Percentiles rank a stretch among this genome's conserved stretches.
Conservation (phyloP, 495 filamentous ascomycete genomes). For the Xylaria bambusicola region DNA sequence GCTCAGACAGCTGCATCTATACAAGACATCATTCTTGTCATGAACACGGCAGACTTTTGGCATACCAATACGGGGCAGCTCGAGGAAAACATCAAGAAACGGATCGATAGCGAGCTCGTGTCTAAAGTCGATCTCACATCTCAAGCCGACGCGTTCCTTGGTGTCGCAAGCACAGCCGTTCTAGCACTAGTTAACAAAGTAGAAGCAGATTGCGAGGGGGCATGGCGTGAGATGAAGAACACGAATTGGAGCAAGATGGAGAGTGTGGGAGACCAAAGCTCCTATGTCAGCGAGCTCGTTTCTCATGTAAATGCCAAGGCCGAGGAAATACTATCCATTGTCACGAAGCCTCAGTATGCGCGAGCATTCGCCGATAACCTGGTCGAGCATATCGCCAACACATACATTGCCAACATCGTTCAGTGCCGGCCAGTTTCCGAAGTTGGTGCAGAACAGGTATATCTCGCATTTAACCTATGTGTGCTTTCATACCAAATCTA, state of each 20-base stretch:
- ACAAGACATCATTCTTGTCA: slow-evolving; percentile 78
- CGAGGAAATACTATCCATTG: slow-evolving; percentile 69
- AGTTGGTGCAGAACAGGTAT: slow-evolving; percentile 90
- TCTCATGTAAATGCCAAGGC: slow-evolving; percentile 67
- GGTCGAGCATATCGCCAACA: slow-evolving; percentile 77
- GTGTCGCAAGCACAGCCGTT: slow-evolving; percentile 86
- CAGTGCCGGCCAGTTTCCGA: slow-evolving; percentile 88
- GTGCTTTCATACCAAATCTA: not conserved
- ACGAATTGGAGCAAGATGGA: slow-evolving; percentile 95
- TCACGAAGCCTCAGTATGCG: slow-evolving; percentile 93
- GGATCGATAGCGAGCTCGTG: slow-evolving; percentile 77
- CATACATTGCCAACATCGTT: slow-evolving; percentile 82
- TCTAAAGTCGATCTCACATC: slow-evolving; percentile 82
- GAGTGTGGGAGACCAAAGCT: slow-evolving; percentile 91
- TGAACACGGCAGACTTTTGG: slow-evolving; percentile 98
- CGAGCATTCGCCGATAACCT: slow-evolving; percentile 92
- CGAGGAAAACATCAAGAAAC: slow-evolving; percentile 89
- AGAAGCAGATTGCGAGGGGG: slow-evolving; percentile 77
- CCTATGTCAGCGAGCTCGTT: slow-evolving; percentile 82
- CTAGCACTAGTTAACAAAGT: slow-evolving; percentile 80
- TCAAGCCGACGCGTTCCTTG: slow-evolving; percentile 93
- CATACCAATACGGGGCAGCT: slow-evolving; percentile 88
- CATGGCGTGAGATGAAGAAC: slow-evolving; percentile 97
- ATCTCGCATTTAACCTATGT: not conserved
- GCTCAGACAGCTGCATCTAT: slow-evolving; percentile 60